These are phyloP conservation scores for Fonsecaea pugnacius DNA, from an alignment of 2,329 filamentous ascomycete species.

Conservation along the genomic window DNA sequence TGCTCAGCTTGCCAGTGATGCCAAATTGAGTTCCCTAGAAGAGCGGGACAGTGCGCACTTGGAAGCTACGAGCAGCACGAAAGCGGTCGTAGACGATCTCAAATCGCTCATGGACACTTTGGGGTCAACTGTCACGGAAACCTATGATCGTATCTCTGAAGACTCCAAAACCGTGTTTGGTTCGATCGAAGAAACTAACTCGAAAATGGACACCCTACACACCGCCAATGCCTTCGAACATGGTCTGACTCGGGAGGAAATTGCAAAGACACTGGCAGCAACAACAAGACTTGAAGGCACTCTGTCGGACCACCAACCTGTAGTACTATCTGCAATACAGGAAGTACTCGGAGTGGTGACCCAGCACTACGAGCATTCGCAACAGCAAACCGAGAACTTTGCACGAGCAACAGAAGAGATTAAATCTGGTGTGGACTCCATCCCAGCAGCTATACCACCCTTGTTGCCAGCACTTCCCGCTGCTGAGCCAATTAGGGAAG, in stretches of 20 bases:
- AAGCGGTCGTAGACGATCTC: slow-evolving; percentile 81
- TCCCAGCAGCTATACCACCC: slow-evolving; percentile 59
- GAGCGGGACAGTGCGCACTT: slow-evolving; percentile 74
- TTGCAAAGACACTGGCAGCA: slow-evolving; percentile 72
- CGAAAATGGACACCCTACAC: slow-evolving; percentile 73
- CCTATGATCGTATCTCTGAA: slow-evolving; percentile 82
- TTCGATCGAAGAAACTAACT: slow-evolving; percentile 77
- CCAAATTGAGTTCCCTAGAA: slow-evolving; percentile 73
- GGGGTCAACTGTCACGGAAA: slow-evolving; percentile 77
- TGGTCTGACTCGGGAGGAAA: slow-evolving; percentile 77
- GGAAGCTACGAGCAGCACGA: slow-evolving; percentile 74
- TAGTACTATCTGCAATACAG: slow-evolving; percentile 82
- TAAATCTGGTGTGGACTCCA: slow-evolving; percentile 58
- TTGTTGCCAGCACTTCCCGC: slow-evolving; percentile 58
- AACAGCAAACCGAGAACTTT: slow-evolving; percentile 87
- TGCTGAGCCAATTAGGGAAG: slow-evolving; percentile 35
- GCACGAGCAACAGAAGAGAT: slow-evolving; percentile 68
- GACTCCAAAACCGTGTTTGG: slow-evolving; percentile 85
- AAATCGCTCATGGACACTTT: slow-evolving; percentile 84
- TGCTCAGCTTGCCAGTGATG: slow-evolving; percentile 73
- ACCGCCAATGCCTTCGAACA: slow-evolving; percentile 77
- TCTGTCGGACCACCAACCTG: slow-evolving; percentile 80
- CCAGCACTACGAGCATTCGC: slow-evolving; percentile 87
- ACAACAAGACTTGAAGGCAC: slow-evolving; percentile 79
- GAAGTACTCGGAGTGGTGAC: slow-evolving; percentile 82